Evolutionary conservation across 2,329 filamentous ascomycete species (phyloP).

Genomic region (Pseudonectria foliicola): DNA sequence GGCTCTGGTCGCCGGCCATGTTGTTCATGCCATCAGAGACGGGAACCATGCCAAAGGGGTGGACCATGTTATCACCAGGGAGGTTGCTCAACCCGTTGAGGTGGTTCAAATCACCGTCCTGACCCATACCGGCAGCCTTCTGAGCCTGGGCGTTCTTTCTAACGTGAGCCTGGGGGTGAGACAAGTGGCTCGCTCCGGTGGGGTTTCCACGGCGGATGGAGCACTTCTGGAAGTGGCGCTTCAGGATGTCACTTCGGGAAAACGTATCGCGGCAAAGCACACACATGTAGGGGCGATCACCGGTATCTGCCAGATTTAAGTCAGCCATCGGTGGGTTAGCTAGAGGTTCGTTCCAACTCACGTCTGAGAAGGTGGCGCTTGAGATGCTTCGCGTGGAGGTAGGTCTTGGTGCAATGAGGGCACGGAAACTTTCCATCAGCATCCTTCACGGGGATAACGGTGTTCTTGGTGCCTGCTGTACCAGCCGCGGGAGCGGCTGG

Average conservation of each 20-base stretch:
- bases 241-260: conserved; percentile 93
- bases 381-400: conserved; percentile 92
- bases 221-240: conserved; percentile 99
- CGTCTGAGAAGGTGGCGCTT: conserved; percentile 94
- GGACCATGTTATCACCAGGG: conserved; percentile 48
- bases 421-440: conserved; percentile 97
- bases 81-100: conserved; percentile 56
- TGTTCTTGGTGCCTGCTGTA: conserved; percentile 64
- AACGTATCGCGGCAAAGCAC: conserved; percentile 97
- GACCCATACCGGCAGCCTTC: conserved; percentile 45
- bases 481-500: conserved; percentile 69
- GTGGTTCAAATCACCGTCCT: conserved; percentile 50
- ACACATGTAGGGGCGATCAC: conserved; percentile 97
- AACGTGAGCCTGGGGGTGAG: conserved; percentile 82
- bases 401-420: conserved; percentile 96
- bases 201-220: conserved; percentile 94
- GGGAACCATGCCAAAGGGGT: conserved; percentile 51
- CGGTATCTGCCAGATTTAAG: conserved; percentile 62
- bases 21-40: conserved; percentile 52
- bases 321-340: conserved; percentile 26
- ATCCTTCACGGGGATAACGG: conserved; percentile 86
- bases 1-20: conserved; percentile 53
- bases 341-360: conserved; percentile 48
- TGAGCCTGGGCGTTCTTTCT: conserved; percentile 64
- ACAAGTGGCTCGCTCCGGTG: conserved; percentile 88